Evolutionary conservation across 164 flowering plant species (phyloP).

Genomic region (Litsea cubeba): DNA sequence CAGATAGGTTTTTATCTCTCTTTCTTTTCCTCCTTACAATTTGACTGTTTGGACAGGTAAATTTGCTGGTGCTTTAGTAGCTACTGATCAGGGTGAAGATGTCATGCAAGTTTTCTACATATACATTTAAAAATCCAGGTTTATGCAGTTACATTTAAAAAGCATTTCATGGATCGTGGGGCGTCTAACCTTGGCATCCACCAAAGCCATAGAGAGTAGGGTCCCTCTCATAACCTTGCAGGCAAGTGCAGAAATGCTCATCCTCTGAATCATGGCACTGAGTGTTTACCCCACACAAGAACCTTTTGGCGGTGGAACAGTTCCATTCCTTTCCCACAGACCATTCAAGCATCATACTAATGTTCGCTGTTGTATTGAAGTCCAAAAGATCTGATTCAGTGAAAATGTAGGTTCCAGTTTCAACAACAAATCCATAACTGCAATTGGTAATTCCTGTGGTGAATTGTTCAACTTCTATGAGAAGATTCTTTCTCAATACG

Average conservation of each 20-base stretch:
- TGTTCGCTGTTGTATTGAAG: neutral
- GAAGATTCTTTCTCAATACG: neutral
- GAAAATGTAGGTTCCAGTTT: conserved; percentile 7
- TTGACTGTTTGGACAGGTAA: no score
- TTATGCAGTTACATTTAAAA: no score
- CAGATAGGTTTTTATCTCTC: no score
- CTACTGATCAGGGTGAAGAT: no score
- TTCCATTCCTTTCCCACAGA: conserved; percentile 16
- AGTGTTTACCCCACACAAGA: conserved; percentile 25
- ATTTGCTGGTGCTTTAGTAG: no score
- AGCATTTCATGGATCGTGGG: neutral
- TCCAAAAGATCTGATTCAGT: neutral
- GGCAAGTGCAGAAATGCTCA: conserved; percentile 47
- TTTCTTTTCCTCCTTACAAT: no score
- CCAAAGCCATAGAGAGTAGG: conserved; percentile 29
- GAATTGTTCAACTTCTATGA: neutral
- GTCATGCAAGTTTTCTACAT: no score
- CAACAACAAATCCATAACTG: conserved; percentile 10
- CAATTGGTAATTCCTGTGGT: neutral
- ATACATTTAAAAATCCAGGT: no score
- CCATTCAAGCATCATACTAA: conserved; percentile 40
- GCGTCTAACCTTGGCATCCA: conserved; percentile 8
- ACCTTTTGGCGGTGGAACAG: conserved; percentile 14
- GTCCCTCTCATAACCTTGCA: conserved; percentile 42
- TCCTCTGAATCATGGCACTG: conserved; percentile 19